A percentile compares a stretch with the other conserved stretches of the same genome.
Conservation (phyloP, 2,329 filamentous ascomycete genomes). For the Nakataea oryzae region DNA sequence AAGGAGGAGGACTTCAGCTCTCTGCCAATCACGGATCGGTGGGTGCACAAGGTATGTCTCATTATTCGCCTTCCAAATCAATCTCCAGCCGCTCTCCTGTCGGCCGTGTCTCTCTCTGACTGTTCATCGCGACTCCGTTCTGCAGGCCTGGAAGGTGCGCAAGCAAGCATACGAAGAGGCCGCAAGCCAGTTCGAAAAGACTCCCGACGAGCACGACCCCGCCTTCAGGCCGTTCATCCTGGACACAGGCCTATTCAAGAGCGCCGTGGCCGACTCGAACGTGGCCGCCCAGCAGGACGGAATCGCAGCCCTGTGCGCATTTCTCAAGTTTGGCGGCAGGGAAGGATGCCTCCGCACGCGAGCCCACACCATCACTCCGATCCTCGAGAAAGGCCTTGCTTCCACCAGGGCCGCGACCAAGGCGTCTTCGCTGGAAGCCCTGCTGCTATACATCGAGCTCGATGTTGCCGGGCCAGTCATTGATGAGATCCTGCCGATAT, state of each 20-base stretch:
- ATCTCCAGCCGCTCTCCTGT: too few relatives aligned
- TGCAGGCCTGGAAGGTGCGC: conserved; percentile 85
- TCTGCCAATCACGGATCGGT: conserved; percentile 68
- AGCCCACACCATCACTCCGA: conserved; percentile 59
- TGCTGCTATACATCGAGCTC: conserved; percentile 82
- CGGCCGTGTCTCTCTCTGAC: too few relatives aligned
- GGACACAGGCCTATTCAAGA: conserved; percentile 83
- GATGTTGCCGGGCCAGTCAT: conserved; percentile 78
- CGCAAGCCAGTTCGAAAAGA: conserved; percentile 72
- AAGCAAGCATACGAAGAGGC: conserved; percentile 94
- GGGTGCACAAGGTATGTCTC: conserved; percentile 64
- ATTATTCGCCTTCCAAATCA: neutral
- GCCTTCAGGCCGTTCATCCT: conserved; percentile 80
- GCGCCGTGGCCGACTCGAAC: conserved; percentile 85
- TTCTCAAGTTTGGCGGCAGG: conserved; percentile 79
- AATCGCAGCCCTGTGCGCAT: conserved; percentile 76
- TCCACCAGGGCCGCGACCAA: conserved; percentile 86
- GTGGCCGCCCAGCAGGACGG: conserved; percentile 95
- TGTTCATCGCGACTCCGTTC: neutral
- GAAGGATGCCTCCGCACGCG: conserved; percentile 74
- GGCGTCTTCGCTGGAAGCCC: conserved; percentile 71
- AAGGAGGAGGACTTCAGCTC: conserved; percentile 74
- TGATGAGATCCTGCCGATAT: conserved; percentile 75
- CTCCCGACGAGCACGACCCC: conserved; percentile 75
- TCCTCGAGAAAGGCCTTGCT: conserved; percentile 84